Conservation (phyloP, 1,139 yeast species). For the Scheffersomyces parashehatae region DNA sequence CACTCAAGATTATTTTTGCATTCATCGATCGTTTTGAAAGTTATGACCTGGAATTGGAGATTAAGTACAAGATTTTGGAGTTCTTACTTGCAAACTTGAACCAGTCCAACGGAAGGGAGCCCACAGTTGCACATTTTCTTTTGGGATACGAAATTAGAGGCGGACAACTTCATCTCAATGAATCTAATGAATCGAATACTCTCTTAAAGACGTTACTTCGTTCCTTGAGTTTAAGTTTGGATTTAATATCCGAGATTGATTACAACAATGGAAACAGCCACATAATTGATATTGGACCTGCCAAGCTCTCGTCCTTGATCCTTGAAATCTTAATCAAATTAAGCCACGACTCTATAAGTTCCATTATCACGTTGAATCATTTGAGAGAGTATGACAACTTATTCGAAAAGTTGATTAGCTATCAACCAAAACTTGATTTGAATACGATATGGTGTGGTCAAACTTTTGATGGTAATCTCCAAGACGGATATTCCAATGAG, state of each 20-base stretch:
- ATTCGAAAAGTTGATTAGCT: conserved; percentile 51
- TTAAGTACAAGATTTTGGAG: conserved; percentile 60
- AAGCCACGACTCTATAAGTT: conserved; percentile 55
- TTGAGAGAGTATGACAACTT: conserved; percentile 50
- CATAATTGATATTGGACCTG: conserved; percentile 52
- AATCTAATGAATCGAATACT: conserved; percentile 32
- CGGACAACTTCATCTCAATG: conserved; percentile 22
- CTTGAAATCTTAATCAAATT: conserved; percentile 63
- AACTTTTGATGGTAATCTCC: conserved; percentile 43
- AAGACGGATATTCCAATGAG: conserved; percentile 21
- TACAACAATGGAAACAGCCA: conserved; percentile 36
- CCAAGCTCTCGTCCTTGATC: conserved; percentile 56
- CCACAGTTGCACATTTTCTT: conserved; percentile 70
- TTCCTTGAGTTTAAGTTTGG: conserved; percentile 50
- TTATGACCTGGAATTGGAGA: conserved; percentile 34
- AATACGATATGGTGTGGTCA: conserved; percentile 53
- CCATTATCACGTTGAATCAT: conserved; percentile 50
- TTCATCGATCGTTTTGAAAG: conserved; percentile 70
- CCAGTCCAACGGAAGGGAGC: conserved; percentile 35
- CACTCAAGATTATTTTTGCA: conserved; percentile 65
- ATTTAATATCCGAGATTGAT: conserved; percentile 38
- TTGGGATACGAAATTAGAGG: conserved; percentile 62
- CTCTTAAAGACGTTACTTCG: conserved; percentile 55
- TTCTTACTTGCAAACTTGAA: conserved; percentile 57
- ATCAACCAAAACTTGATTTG: conserved; percentile 55